These are phyloP conservation scores for Candida yuanshanica DNA, from an alignment of 805 yeast genomes.

Conservation along the genomic window DNA sequence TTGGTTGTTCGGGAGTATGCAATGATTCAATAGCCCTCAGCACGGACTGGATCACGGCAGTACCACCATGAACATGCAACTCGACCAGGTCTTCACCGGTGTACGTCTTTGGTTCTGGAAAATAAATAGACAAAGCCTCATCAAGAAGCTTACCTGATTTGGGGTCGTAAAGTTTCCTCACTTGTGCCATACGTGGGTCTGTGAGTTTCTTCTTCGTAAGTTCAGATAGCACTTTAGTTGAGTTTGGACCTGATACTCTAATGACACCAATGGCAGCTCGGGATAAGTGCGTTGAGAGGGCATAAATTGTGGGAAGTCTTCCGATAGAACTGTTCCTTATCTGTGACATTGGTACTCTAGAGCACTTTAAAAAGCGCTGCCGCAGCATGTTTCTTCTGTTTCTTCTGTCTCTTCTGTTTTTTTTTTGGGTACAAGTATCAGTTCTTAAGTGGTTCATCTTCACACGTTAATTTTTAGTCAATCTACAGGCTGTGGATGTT, in stretches of 20 bases:
- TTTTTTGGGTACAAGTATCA: too few species aligned
- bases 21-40: slow-evolving; percentile 51
- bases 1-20: slow-evolving; percentile 40
- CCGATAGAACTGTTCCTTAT: not conserved
- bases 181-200: slow-evolving; percentile 46
- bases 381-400: too few species aligned
- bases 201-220: slow-evolving; percentile 43
- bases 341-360: too few species aligned
- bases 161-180: slow-evolving; percentile 51
- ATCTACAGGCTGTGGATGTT: too few species aligned
- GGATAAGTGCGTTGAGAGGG: slow-evolving; percentile 78
- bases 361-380: too few species aligned
- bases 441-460: too few species aligned
- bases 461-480: too few species aligned
- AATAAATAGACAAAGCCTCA: slow-evolving; percentile 66
- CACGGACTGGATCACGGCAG: slow-evolving; percentile 71
- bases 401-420: too few species aligned
- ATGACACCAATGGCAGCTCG: slow-evolving; percentile 85
- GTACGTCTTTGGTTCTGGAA: slow-evolving; percentile 69
- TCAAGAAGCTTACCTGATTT: slow-evolving; percentile 47
- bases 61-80: slow-evolving; percentile 91
- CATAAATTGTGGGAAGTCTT: slow-evolving; percentile 70
- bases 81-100: slow-evolving; percentile 93
- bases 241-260: slow-evolving; percentile 71
- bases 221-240: slow-evolving; percentile 30